These are phyloP conservation scores for Stygiomarasmius scandens DNA, from an alignment of 1,284 basidiomycete species.

Conservation along the genomic window DNA sequence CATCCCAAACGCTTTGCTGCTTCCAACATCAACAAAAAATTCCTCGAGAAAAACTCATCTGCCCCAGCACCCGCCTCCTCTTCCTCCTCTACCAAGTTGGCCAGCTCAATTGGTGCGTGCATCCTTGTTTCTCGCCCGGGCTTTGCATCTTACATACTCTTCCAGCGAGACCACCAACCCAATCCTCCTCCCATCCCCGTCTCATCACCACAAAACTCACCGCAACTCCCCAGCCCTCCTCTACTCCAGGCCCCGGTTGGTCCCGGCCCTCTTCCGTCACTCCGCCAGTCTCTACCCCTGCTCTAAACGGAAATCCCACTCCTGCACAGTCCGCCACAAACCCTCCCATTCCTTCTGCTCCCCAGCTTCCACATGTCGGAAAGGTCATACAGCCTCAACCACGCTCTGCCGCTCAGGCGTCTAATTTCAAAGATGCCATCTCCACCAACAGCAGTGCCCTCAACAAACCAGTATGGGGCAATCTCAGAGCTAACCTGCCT, in stretches of 20 bases:
- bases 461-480: slow-evolving; percentile 67
- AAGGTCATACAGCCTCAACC: slow-evolving; percentile 75
- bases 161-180: slow-evolving; percentile 59
- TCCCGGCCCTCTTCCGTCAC: slow-evolving; percentile 75
- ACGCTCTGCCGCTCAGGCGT: slow-evolving; percentile 41
- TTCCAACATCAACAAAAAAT: slow-evolving; percentile 92
- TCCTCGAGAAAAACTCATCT: slow-evolving; percentile 81
- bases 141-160: slow-evolving; percentile 14
- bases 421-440: slow-evolving; percentile 37
- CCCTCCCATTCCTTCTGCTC: slow-evolving; percentile 36
- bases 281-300: slow-evolving; percentile 48
- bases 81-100: slow-evolving; percentile 43
- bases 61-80: slow-evolving; percentile 40
- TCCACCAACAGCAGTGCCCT: slow-evolving; percentile 27
- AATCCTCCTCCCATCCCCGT: slow-evolving; percentile 67
- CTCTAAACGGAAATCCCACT: slow-evolving; percentile 43
- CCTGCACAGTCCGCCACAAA: slow-evolving; percentile 47
- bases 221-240: slow-evolving; percentile 55
- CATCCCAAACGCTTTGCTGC: slow-evolving; percentile 65
- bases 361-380: slow-evolving; percentile 41
- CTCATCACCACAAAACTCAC: slow-evolving; percentile 87
- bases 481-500: slow-evolving; percentile 40
- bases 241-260: slow-evolving; percentile 69
- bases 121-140: background rate
- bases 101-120: slow-evolving; percentile 53